Percentiles rank a stretch among this genome's conserved stretches.
Conservation (phyloP, 257 asterid genomes). For the Solanum pinnatisectum region DNA sequence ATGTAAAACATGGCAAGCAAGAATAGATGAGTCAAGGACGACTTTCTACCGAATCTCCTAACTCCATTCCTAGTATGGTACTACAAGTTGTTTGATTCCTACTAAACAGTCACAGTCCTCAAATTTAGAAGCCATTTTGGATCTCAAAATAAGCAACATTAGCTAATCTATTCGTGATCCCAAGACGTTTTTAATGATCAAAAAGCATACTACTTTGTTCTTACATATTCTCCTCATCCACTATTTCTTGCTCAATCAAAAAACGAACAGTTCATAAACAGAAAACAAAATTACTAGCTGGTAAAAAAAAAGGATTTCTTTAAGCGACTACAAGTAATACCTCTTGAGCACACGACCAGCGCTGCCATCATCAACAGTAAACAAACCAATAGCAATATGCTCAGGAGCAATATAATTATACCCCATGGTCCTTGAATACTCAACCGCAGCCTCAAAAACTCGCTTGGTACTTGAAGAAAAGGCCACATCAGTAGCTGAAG, state of each 20-base stretch:
- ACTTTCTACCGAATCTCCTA: neutral
- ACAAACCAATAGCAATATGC: conserved; percentile 85
- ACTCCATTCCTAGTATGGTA: neutral
- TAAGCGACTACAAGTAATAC: conserved; percentile 16
- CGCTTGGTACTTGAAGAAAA: conserved; percentile 62
- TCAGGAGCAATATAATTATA: conserved; percentile 87
- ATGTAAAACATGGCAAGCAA: neutral
- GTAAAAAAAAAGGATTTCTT: neutral
- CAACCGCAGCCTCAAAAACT: conserved; percentile 95
- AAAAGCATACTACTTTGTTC: neutral
- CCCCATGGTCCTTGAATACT: conserved; percentile 84
- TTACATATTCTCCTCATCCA: neutral
- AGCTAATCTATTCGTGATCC: neutral
- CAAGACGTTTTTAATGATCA: neutral
- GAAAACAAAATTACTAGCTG: neutral
- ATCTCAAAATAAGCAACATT: neutral
- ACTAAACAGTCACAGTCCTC: neutral
- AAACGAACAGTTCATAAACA: neutral
- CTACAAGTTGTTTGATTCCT: neutral
- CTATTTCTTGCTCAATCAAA: neutral
- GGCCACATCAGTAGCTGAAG: conserved; percentile 76
- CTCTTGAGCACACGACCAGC: conserved; percentile 72
- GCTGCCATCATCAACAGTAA: conserved; percentile 86
- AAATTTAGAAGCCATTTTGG: neutral
- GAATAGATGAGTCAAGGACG: neutral